Percentiles rank a stretch among this genome's conserved stretches.
Evolutionary conservation across 345 rosid genomes (phyloP).

Genomic region (Alliaria petiolata): DNA sequence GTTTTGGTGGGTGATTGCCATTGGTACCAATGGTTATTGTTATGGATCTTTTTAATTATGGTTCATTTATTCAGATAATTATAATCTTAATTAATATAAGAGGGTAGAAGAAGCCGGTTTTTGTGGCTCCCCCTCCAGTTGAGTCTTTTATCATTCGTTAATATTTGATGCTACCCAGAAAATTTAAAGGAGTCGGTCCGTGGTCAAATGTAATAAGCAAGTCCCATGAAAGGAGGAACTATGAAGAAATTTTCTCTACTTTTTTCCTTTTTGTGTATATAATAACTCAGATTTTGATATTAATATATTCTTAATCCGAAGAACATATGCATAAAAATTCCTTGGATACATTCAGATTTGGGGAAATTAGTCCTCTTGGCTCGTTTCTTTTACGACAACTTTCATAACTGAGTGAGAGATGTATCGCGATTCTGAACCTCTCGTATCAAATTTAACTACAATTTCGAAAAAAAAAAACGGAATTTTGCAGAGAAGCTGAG

Average conservation of each 20-base stretch:
- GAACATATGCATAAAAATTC: neutral
- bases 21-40: neutral
- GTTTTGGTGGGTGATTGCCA: slow-evolving; percentile 21
- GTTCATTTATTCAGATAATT: slow-evolving; percentile 1
- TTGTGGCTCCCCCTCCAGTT: slow-evolving; percentile 32
- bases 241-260: neutral
- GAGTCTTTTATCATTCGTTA: neutral
- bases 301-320: neutral
- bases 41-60: slow-evolving; percentile 14
- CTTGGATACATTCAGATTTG: neutral
- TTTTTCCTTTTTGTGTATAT: neutral
- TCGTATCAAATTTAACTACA: slow-evolving; percentile 7
- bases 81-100: slow-evolving; percentile 17
- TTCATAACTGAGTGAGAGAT: neutral
- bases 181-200: neutral
- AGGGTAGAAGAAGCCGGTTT: slow-evolving; percentile 22
- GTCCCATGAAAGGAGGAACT: neutral
- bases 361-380: neutral
- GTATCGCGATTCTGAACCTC: neutral
- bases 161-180: neutral
- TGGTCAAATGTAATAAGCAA: neutral
- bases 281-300: neutral
- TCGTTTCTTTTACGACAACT: neutral
- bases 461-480: neutral
- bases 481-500: neutral